Conservation (phyloP, 1,284 basidiomycete genomes). For the Macrocybe sp. region DNA sequence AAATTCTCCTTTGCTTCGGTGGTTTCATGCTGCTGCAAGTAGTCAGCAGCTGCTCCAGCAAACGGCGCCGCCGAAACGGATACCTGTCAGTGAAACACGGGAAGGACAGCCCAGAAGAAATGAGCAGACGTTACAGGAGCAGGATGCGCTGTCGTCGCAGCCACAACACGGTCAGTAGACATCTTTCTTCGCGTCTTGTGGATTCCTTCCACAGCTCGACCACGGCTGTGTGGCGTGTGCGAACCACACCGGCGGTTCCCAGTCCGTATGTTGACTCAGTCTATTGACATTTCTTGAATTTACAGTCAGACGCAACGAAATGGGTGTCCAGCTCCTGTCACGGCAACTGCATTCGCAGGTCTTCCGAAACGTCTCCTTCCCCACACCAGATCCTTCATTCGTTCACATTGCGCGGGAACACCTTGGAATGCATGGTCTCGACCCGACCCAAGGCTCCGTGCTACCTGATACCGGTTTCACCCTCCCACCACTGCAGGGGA, state of each 20-base stretch:
- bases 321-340: conserved; percentile 92
- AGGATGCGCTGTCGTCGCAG: background rate
- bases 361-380: conserved; percentile 71
- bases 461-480: conserved; percentile 78
- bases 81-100: conserved; percentile 2
- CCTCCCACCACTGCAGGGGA: conserved; percentile 82
- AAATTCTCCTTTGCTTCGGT: conserved; percentile 18
- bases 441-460: conserved; percentile 75
- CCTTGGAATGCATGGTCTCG: conserved; percentile 74
- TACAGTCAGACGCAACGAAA: conserved; percentile 71
- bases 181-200: background rate
- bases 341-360: conserved; percentile 77
- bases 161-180: background rate
- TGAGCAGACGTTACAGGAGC: background rate
- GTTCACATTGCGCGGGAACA: conserved; percentile 79
- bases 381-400: conserved; percentile 55
- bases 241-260: background rate
- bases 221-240: background rate
- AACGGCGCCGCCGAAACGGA: background rate
- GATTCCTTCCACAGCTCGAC: background rate
- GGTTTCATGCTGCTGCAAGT: conserved; percentile 20
- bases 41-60: conserved; percentile 4
- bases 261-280: background rate
- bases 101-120: conserved; percentile 6
- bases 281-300: background rate